A percentile compares a stretch with the other conserved stretches of the same genome.
Conservation (phyloP, 352 stramenopile genomes). For the Phytopythium montanum region DNA sequence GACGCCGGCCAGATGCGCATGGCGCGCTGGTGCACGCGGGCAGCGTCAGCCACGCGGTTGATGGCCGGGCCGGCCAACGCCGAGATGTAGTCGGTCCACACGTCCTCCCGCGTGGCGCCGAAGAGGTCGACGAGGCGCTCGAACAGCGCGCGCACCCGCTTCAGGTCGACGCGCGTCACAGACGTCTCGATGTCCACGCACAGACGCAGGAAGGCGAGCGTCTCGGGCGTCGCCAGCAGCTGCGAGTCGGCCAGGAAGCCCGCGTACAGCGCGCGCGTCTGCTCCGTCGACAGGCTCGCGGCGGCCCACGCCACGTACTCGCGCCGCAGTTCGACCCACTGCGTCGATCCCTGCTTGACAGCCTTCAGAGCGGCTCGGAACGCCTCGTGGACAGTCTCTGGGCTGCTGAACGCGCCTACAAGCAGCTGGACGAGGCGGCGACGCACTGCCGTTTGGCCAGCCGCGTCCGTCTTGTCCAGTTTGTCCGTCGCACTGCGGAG, state of each 20-base stretch:
- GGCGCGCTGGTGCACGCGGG: conserved; percentile 64
- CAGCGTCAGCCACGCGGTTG: conserved; percentile 55
- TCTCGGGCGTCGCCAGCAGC: conserved; percentile 54
- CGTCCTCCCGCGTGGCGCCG: conserved; percentile 44
- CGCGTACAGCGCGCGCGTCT: conserved; percentile 53
- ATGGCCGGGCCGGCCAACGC: conserved; percentile 25
- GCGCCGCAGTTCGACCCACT: conserved; percentile 56
- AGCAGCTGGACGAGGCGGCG: conserved; percentile 56
- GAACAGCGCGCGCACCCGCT: conserved; percentile 61
- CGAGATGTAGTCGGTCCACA: conserved; percentile 72
- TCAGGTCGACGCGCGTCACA: conserved; percentile 20
- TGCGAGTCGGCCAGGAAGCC: conserved; percentile 66
- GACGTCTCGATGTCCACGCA: conserved; percentile 77
- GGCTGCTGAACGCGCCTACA: conserved; percentile 1
- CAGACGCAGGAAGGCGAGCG: conserved; percentile 57
- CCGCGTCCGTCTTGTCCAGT: conserved; percentile 32
- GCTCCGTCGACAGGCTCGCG: conserved; percentile 24
- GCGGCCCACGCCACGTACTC: conserved; percentile 66
- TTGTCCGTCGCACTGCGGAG: conserved; percentile 43
- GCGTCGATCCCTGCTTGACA: conserved; percentile 38
- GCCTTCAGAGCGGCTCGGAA: conserved; percentile 50
- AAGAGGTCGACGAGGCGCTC: conserved; percentile 85
- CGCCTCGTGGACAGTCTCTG: conserved; percentile 32
- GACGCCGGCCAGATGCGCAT: conserved; percentile 66
- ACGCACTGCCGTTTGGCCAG: conserved; percentile 45